Conservation (phyloP, 108 stramenopile species). For the Fragilaria radians region DNA sequence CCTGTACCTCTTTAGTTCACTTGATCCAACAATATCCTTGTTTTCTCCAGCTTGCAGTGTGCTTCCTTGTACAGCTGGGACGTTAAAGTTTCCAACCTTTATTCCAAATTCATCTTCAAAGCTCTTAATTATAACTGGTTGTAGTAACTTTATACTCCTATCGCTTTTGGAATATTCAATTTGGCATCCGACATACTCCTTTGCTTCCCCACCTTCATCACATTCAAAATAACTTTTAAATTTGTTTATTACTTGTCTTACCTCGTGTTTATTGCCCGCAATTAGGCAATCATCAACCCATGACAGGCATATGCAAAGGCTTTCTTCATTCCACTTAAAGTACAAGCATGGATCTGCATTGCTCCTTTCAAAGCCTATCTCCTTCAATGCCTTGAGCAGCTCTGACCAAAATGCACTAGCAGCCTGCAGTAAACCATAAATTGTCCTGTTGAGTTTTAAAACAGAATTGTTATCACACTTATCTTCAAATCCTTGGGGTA, state of each 20-base stretch:
- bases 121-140: no score
- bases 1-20: no score
- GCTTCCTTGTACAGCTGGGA: no score
- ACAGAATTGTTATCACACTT: no score
- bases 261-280: constrained; percentile 9
- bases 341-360: constrained; percentile 22
- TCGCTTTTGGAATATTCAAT: constrained; percentile 5
- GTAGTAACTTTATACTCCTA: constrained; percentile 17
- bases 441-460: no score
- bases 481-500: no score
- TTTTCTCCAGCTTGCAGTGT: no score
- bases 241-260: constrained; percentile 5
- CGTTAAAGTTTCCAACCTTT: no score
- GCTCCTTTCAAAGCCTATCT: constrained; percentile 8
- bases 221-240: constrained; percentile 19
- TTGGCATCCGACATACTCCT: constrained; percentile 36
- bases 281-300: constrained; percentile 40
- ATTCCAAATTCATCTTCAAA: no score
- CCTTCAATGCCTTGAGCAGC: background rate
- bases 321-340: constrained; percentile 11
- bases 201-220: constrained; percentile 18
- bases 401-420: constrained; percentile 24
- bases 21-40: no score
- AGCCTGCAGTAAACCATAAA: constrained; percentile 35
- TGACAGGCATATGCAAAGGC: constrained; percentile 17